Conservation (phyloP, 2,329 filamentous ascomycete species). For the Albophoma yamanashiensis region DNA sequence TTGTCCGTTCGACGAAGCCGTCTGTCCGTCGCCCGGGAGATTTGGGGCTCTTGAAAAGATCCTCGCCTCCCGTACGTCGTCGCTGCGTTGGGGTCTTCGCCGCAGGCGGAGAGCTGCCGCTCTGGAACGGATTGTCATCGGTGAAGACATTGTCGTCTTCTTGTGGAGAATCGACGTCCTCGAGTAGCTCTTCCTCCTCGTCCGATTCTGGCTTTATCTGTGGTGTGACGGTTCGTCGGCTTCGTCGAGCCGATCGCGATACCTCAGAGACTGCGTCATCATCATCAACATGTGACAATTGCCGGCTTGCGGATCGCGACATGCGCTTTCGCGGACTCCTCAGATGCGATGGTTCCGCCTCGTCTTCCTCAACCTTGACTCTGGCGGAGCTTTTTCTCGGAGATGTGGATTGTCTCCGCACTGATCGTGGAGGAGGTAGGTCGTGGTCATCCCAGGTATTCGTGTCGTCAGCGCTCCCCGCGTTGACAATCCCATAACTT, state of each 20-base stretch:
- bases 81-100: slow-evolving; percentile 37
- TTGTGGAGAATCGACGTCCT: slow-evolving; percentile 20
- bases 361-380: slow-evolving; percentile 42
- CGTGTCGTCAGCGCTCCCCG: slow-evolving; percentile 55
- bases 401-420: slow-evolving; percentile 40
- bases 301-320: slow-evolving; percentile 43
- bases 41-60: slow-evolving; percentile 29
- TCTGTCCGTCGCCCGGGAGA: slow-evolving; percentile 35
- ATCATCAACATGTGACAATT: slow-evolving; percentile 37
- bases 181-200: slow-evolving; percentile 23
- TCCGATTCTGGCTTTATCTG: slow-evolving; percentile 44
- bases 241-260: slow-evolving; percentile 34
- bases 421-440: slow-evolving; percentile 35
- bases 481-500: slow-evolving; percentile 71
- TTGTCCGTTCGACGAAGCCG: slow-evolving; percentile 12
- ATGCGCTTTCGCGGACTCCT: slow-evolving; percentile 43
- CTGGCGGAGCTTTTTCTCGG: slow-evolving; percentile 42
- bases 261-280: slow-evolving; percentile 26
- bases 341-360: slow-evolving; percentile 23
- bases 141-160: slow-evolving; percentile 56
- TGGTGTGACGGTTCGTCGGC: slow-evolving; percentile 40
- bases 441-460: slow-evolving; percentile 52
- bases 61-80: slow-evolving; percentile 35
- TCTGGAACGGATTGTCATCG: slow-evolving; percentile 88
- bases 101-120: slow-evolving; percentile 58